These are phyloP conservation scores for Umbelopsis sp. DNA, from an alignment of 192 early-diverging fungal species.

Conservation along the genomic window DNA sequence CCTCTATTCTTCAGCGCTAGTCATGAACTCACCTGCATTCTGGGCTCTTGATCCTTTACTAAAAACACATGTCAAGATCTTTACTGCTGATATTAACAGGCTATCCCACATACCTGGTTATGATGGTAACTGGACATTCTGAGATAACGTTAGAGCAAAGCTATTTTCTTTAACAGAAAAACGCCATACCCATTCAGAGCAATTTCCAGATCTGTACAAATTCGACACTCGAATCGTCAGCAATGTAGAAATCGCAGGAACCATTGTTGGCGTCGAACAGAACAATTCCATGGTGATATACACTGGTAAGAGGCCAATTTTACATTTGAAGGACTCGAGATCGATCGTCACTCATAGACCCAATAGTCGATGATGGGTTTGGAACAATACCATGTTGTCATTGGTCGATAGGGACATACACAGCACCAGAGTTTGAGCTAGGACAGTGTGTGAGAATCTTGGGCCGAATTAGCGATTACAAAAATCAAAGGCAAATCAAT, in stretches of 20 bases:
- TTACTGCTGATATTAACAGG: neutral
- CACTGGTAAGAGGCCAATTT: neutral
- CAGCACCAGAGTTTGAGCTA: neutral
- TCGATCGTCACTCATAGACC: neutral
- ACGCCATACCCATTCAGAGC: neutral
- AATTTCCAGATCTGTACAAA: neutral
- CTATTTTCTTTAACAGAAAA: no score
- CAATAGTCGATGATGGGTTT: neutral
- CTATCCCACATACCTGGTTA: neutral
- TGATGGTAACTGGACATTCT: neutral
- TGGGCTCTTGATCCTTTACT: constrained; percentile 8
- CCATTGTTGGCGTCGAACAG: constrained; percentile 1
- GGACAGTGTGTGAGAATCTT: neutral
- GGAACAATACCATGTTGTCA: constrained; percentile 5
- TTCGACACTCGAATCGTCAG: neutral
- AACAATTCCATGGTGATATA: neutral
- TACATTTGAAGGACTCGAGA: neutral
- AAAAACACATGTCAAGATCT: neutral
- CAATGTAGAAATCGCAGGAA: neutral
- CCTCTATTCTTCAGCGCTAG: no score
- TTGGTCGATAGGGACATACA: neutral
- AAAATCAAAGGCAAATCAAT: neutral
- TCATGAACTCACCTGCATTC: neutral
- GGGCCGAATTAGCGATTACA: neutral
- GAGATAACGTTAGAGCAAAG: no score